These are phyloP conservation scores for Fusarium devonianum DNA, from an alignment of 2,329 filamentous ascomycete species.

Conservation along the genomic window DNA sequence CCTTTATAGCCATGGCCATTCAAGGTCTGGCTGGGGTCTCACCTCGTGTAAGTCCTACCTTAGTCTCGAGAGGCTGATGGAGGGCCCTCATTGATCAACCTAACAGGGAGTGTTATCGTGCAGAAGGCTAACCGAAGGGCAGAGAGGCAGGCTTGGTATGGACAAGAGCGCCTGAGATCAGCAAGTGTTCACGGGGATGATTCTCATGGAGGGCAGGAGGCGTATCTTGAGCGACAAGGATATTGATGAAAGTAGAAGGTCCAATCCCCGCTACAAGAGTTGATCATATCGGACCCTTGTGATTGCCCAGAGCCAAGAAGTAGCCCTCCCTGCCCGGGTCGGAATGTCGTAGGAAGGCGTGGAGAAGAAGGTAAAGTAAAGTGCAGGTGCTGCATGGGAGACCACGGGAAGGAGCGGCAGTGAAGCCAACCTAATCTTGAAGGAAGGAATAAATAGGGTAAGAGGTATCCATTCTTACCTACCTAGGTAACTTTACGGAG, in stretches of 20 bases:
- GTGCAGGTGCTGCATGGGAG: not conserved
- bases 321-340: not conserved
- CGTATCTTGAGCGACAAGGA: conserved; percentile 25
- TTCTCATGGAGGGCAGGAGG: conserved; percentile 12
- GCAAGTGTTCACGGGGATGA: not conserved
- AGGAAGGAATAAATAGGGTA: too few relatives aligned
- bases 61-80: not conserved
- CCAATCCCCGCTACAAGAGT: conserved; percentile 23
- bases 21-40: conserved; percentile 13
- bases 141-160: conserved; percentile 1
- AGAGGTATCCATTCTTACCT: too few relatives aligned
- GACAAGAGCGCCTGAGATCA: conserved; percentile 4
- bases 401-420: too few relatives aligned
- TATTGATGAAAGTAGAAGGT: conserved; percentile 35
- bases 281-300: conserved; percentile 25
- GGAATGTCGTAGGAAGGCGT: not conserved
- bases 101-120: conserved; percentile 4
- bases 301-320: conserved; percentile 14
- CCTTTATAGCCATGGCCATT: conserved; percentile 18
- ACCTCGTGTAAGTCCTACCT: conserved; percentile 5
- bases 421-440: too few relatives aligned
- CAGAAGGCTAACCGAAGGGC: conserved; percentile 3
- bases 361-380: not conserved
- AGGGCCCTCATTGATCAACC: conserved; percentile 12
- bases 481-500: too few relatives aligned